Evolutionary conservation across 352 stramenopile species (phyloP), one percentile per base, ranked within the genome.

Genomic region (Heterotrichella gracilis): DNA sequence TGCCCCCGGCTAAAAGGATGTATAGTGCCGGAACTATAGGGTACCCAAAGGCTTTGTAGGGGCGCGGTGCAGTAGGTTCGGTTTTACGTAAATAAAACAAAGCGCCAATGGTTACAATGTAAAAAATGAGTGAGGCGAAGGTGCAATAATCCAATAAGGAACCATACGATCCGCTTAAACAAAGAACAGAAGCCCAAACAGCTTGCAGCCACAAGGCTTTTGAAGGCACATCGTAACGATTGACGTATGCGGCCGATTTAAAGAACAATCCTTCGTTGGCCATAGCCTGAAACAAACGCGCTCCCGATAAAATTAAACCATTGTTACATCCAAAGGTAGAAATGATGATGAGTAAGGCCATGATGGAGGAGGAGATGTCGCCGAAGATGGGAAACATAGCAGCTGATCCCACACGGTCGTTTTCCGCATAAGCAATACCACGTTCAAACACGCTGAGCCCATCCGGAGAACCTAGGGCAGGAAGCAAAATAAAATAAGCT

Each of bases 41-140:
- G 32, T 53, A 53, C 32, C 32, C 32, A 53, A 53, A 53, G 32
- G 32, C 32, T 53, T 53, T 53, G 32, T 53, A 53, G n/a, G 32
- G 32, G 9, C 32, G 9, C 9, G 32, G 9, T 53, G 32, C 32
- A 9, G 9, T n/a, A n/a, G 32, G 32, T 53, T 53, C 32, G 9
- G 9, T 53, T 9, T n/a, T 9, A n/a, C 32, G 32, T n/a, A 53
- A n/a, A n/a, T 53, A 53, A 53, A 53, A 53, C 32, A 53, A 53
- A 53, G 32, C 9, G n/a, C 32, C 9, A 53, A 53, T 53, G 32
- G 32, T 53, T 17, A 53, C 32, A n/a, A 53, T 53, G 32, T 53
- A 53, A 53, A 53, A 53, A 53, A 53, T 9, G 9, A 53, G 32
- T 9, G 32, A 53, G 32, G 32, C 32, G n/a, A 53, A 53, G 32